Evolutionary conservation across 2,329 filamentous ascomycete species (phyloP).

Genomic region (Nannizzia gypsea): DNA sequence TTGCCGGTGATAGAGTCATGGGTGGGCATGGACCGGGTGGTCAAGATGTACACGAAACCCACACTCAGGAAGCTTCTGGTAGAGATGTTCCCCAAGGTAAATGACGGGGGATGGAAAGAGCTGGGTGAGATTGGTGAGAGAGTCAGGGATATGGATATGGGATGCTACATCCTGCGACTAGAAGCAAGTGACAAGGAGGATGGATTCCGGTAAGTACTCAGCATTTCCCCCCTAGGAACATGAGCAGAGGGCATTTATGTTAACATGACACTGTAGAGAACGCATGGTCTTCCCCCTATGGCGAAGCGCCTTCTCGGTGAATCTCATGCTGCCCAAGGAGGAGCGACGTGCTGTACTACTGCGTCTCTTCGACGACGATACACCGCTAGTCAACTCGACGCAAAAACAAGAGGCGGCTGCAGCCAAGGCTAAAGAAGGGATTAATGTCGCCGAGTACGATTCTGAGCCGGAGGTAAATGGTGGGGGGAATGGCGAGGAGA

Average conservation of each 20-base stretch:
- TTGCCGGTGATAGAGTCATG: conserved; percentile 84
- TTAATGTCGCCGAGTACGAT: neutral
- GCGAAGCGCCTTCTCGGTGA: conserved; percentile 83
- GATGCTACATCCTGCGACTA: conserved; percentile 79
- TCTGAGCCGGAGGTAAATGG: neutral
- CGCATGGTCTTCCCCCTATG: conserved; percentile 82
- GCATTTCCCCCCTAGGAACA: no score
- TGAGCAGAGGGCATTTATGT: neutral
- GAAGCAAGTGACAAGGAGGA: conserved; percentile 57
- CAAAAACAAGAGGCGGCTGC: conserved; percentile 19
- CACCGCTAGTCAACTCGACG: conserved; percentile 59
- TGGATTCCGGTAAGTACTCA: conserved; percentile 40
- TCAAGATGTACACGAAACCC: conserved; percentile 62
- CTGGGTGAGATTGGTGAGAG: conserved; percentile 81
- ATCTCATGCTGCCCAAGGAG: conserved; percentile 97
- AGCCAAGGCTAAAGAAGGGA: conserved; percentile 12
- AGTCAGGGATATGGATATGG: conserved; percentile 68
- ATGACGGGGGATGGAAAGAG: conserved; percentile 58
- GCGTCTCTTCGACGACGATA: conserved; percentile 79
- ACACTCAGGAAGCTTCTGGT: conserved; percentile 73
- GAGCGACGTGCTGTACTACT: conserved; percentile 86
- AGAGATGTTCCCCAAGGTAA: conserved; percentile 93
- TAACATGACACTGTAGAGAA: conserved; percentile 40
- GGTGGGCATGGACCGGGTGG: conserved; percentile 64
- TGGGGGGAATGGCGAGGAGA: neutral